Evolutionary conservation across 2,329 filamentous ascomycete species (phyloP).

Genomic region (Pestalotiopsis sp.): DNA sequence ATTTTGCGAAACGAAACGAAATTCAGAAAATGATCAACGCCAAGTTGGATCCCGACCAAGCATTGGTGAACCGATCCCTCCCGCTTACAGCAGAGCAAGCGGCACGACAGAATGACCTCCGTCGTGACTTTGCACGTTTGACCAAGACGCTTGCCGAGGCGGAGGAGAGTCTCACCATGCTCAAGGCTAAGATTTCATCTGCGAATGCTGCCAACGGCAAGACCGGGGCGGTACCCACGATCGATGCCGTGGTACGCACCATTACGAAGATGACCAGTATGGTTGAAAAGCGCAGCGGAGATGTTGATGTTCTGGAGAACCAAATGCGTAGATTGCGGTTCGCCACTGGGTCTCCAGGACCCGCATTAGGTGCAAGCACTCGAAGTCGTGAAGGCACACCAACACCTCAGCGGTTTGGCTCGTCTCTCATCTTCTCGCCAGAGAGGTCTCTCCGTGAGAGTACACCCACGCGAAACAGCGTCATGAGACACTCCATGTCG

Average conservation of each 20-base stretch:
- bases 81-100: slow-evolving; percentile 85
- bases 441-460: slow-evolving; percentile 40
- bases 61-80: slow-evolving; percentile 66
- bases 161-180: slow-evolving; percentile 77
- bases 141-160: slow-evolving; percentile 75
- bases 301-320: slow-evolving; percentile 86
- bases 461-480: slow-evolving; percentile 40
- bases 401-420: slow-evolving; percentile 35
- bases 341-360: slow-evolving; percentile 36
- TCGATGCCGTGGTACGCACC: slow-evolving; percentile 89
- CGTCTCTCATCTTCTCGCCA: slow-evolving; percentile 36
- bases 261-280: slow-evolving; percentile 91
- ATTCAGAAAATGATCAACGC: slow-evolving; percentile 75
- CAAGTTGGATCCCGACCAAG: slow-evolving; percentile 68
- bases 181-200: slow-evolving; percentile 76
- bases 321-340: slow-evolving; percentile 77
- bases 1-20: slow-evolving; percentile 77
- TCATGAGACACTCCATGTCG: slow-evolving; percentile 43
- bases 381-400: slow-evolving; percentile 44
- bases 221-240: slow-evolving; percentile 64
- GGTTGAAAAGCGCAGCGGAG: slow-evolving; percentile 87
- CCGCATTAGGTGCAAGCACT: slow-evolving; percentile 42
- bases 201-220: slow-evolving; percentile 53
- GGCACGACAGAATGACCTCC: slow-evolving; percentile 80
- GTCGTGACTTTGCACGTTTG: slow-evolving; percentile 73